Percentiles rank a stretch among this genome's conserved stretches.
Conservation (phyloP, 2,329 filamentous ascomycete species). For the Colletotrichum tropicale region DNA sequence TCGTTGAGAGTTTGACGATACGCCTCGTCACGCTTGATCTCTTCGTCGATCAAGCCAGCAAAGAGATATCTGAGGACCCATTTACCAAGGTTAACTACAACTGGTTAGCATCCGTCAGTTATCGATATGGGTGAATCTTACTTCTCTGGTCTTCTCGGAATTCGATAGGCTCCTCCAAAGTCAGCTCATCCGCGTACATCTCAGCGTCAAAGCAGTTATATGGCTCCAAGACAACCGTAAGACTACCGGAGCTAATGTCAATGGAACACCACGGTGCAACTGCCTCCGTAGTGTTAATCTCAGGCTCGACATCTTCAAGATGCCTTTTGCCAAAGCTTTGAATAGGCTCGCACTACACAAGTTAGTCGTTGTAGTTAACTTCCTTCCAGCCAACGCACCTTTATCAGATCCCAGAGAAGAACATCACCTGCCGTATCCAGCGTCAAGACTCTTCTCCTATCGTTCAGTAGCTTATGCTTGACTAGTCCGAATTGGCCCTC, state of each 20-base stretch:
- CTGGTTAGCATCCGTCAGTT: not conserved
- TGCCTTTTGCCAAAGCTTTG: slow-evolving; percentile 94
- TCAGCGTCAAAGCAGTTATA: slow-evolving; percentile 98
- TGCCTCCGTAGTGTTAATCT: slow-evolving; percentile 86
- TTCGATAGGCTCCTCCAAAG: slow-evolving; percentile 73
- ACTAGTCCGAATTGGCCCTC: slow-evolving; percentile 95
- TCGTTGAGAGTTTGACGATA: slow-evolving; percentile 74
- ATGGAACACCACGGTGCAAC: slow-evolving; percentile 97
- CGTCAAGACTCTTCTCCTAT: slow-evolving; percentile 86
- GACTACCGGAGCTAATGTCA: slow-evolving; percentile 88
- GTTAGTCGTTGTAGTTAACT: slow-evolving; percentile 17
- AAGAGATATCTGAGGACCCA: slow-evolving; percentile 96
- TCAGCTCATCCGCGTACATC: slow-evolving; percentile 91
- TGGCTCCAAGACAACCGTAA: slow-evolving; percentile 90
- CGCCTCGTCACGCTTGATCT: slow-evolving; percentile 79
- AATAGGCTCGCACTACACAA: slow-evolving; percentile 76
- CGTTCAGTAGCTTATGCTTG: slow-evolving; percentile 91
- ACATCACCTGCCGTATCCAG: slow-evolving; percentile 95
- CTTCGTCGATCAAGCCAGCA: slow-evolving; percentile 85
- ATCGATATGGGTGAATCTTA: slow-evolving; percentile 43
- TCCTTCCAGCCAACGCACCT: slow-evolving; percentile 53
- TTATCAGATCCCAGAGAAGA: slow-evolving; percentile 90
- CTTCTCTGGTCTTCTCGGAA: slow-evolving; percentile 94
- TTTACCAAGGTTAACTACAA: slow-evolving; percentile 90
- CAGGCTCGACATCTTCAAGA: slow-evolving; percentile 86